Base-by-base conservation (phyloP, 176 grass and related monocot species). In the Saccharum officinarum region DNA sequence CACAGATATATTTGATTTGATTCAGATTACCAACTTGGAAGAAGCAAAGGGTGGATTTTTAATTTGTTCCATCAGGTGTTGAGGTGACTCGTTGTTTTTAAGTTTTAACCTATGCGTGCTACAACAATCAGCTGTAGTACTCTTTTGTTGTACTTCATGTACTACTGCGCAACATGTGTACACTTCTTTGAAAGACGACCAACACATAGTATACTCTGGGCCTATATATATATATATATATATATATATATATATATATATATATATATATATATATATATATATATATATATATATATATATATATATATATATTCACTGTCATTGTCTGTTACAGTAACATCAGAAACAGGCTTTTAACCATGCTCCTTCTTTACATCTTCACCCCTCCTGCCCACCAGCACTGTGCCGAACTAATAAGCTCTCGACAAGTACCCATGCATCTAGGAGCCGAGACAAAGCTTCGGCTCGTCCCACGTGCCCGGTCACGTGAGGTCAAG, bases 401-500 rank as follows among this genome's bases (percentile, higher is more conserved):
- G 85, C 83, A 82, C 1, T 39, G 75, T 80, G 81, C 26, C 31
- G 3, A 39, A 23, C 89, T 54, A 91, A 76, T 80, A 39, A 50
- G 18, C 49, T 7, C 8, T 83, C 85, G 76, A 87, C 75, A 91
- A 67, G 89, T 62, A 68, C 73, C 86, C 37, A 39, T 11, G 50
- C 15, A 3, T 30, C 69, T 67, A 13, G 65, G n/a, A 70, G 18
- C 42, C 25, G 61, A 86, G 67, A 82, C 49, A 39, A 80, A 36
- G 55, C 57, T 71, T 65, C 42, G 46, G 67, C 80, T 83, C 68
- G 61, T 18, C 68, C 17, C 84, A 90, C 75, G 69, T 83, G 80
- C 36, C 67, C 9, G 2, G 45, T 82, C 86, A 85, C 77, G 72
- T 85, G 90, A 61, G 40, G 41, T 52, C 67, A 57, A 79, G 59